Percentiles rank a stretch among this genome's conserved stretches.
These are phyloP conservation scores for Pseudogymnoascus verrucosus DNA, from an alignment of 2,329 filamentous ascomycete species.

Conservation along the genomic window DNA sequence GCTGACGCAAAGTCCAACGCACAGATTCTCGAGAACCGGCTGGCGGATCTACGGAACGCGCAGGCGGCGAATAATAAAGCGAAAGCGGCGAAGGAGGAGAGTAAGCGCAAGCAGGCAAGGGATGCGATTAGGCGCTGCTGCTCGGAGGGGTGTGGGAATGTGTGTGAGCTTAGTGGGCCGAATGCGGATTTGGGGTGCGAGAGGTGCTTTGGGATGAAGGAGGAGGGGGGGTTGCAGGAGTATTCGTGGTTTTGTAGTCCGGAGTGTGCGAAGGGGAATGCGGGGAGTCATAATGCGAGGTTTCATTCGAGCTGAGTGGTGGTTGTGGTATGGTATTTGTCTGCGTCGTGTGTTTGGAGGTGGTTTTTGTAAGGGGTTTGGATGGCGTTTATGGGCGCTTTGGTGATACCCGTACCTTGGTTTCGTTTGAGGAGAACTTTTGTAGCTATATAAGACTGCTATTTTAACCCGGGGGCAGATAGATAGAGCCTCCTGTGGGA, in stretches of 20 bases:
- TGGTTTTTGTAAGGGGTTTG: not conserved
- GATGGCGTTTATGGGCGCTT: constrained; percentile 1
- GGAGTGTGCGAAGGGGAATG: not conserved
- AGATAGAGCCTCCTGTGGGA: not conserved
- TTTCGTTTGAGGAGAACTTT: not conserved
- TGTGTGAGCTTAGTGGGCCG: not conserved
- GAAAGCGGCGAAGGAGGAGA: constrained; percentile 1
- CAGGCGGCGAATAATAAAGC: constrained; percentile 4
- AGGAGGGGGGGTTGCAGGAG: not conserved
- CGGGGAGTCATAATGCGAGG: not conserved
- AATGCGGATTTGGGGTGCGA: not conserved
- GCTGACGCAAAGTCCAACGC: not conserved
- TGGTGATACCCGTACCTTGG: constrained; percentile 1
- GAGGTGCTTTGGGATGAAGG: constrained; percentile 3
- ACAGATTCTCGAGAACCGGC: not conserved
- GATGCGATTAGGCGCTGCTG: not conserved
- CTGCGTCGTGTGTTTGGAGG: not conserved
- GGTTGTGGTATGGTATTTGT: not conserved
- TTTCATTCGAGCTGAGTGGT: not conserved
- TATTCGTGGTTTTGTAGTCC: constrained; percentile 1
- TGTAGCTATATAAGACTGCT: not conserved
- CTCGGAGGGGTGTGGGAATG: not conserved
- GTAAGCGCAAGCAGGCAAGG: not conserved
- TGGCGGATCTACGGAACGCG: not conserved
- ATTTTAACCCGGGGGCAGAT: not conserved